Base-by-base conservation (phyloP, 805 yeast genomes). In the Vanderwaltozyma polyspora region DNA sequence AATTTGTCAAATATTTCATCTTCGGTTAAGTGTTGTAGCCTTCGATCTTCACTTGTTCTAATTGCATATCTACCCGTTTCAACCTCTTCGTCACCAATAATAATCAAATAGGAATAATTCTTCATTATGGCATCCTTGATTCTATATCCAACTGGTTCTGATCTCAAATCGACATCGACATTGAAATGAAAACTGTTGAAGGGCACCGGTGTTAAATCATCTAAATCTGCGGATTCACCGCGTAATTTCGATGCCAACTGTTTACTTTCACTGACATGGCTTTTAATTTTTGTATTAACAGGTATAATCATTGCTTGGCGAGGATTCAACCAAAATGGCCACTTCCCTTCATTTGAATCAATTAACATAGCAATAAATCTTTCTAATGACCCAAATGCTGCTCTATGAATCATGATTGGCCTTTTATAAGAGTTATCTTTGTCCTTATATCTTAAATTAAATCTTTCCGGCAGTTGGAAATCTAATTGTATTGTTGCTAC, bases 301-400 rank as follows among this genome's bases (percentile, higher is more conserved):
- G 98, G 96, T 5, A 91, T 67, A 2, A 91, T 67, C 26, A 81
- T 67, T 0, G 89, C 91, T 55, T 91, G 98, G 41, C 93, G 68
- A 6, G 97, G 96, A 43, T 79, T 84, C 29, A 91, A 52, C 98
- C 98, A 91, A 54, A 91, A 86, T 8, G 98, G 98, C 97, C 97
- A 91, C 45, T 79, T 78, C 0, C 97, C 98, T 37, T 74, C 72
- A 55, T 76, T 84, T 44, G 87, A 93, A 54, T 91, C 97, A 34
- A 91, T 75, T 40, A 91, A 63, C 39, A 91, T 71, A 2, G 97
- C 95, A 60, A 91, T 62, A 52, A 91, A 91, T 49, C 98, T 67
- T 56, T 91, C 98, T 7, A 91, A 67, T 0, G 96, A 86, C 0
- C 98, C 98, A 54, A 85, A 84, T 2, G 89, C 85, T 0, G 98